Percentiles rank a stretch among this genome's conserved stretches.
These are phyloP conservation scores for Quercus berberidifolia DNA, from an alignment of 306 rosid genomes.

Conservation along the genomic window DNA sequence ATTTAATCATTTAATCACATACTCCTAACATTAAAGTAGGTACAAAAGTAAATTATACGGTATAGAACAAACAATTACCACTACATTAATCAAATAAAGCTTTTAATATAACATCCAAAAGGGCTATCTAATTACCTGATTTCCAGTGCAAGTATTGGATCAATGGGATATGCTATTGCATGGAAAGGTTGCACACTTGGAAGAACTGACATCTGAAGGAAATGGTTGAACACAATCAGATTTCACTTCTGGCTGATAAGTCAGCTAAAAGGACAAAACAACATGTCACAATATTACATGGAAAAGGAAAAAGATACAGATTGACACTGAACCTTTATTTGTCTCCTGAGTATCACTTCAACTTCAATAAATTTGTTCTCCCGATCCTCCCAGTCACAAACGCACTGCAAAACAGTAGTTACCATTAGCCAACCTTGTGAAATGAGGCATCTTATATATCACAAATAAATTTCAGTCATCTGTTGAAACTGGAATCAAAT, in stretches of 20 bases:
- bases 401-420: slow-evolving; percentile 52
- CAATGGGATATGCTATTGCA: slow-evolving; percentile 98
- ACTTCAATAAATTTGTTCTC: slow-evolving; percentile 88
- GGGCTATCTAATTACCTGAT: slow-evolving; percentile 55
- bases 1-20: too few species aligned
- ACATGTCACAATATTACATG: not conserved
- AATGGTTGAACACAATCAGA: not conserved
- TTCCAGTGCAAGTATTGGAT: slow-evolving; percentile 88
- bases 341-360: slow-evolving; percentile 88
- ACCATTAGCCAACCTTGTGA: not conserved
- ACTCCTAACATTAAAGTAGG: not conserved
- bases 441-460: not conserved
- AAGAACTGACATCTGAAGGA: slow-evolving; percentile 84
- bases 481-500: not conserved
- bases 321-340: slow-evolving; percentile 69
- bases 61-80: not conserved
- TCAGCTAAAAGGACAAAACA: not conserved
- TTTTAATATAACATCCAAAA: not conserved
- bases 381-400: slow-evolving; percentile 98
- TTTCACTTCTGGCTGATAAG: not conserved
- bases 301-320: not conserved
- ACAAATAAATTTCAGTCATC: not conserved
- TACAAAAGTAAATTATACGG: not conserved
- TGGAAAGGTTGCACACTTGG: slow-evolving; percentile 99
- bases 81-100: not conserved